Percentiles rank a stretch among this genome's conserved stretches.
Conservation (phyloP, 805 yeast species). For the Osmozyma mogii region DNA sequence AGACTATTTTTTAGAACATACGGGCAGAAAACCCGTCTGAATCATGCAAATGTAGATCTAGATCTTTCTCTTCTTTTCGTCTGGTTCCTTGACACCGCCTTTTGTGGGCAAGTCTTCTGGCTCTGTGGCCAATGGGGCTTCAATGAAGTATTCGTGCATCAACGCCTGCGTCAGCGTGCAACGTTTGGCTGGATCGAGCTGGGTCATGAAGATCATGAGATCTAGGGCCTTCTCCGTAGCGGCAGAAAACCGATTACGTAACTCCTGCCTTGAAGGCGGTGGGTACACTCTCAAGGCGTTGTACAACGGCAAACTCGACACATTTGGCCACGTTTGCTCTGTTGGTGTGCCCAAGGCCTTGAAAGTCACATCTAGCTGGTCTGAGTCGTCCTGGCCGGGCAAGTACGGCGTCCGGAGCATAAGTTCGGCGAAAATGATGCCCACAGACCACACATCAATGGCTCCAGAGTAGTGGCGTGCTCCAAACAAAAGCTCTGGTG, state of each 20-base stretch:
- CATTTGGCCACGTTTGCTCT: conserved; percentile 86
- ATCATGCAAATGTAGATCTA: conserved; percentile 1
- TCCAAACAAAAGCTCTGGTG: conserved; percentile 50
- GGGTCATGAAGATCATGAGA: conserved; percentile 62
- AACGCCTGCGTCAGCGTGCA: conserved; percentile 59
- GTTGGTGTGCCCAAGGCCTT: conserved; percentile 95
- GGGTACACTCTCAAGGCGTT: conserved; percentile 72
- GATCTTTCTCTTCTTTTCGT: conserved; percentile 11
- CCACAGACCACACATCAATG: conserved; percentile 39
- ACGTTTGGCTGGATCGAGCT: conserved; percentile 71
- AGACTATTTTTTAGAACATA: neutral
- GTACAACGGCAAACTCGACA: conserved; percentile 69
- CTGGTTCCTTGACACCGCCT: conserved; percentile 11
- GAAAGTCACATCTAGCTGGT: conserved; percentile 89
- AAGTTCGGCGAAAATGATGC: conserved; percentile 82
- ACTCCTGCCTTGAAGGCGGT: conserved; percentile 71
- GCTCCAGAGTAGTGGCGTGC: conserved; percentile 38
- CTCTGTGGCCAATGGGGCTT: conserved; percentile 66
- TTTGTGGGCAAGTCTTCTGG: conserved; percentile 56
- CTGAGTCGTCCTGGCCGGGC: conserved; percentile 86
- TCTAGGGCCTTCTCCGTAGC: conserved; percentile 83
- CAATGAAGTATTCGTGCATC: conserved; percentile 59
- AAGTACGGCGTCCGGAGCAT: conserved; percentile 93
- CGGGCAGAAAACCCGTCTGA: neutral
- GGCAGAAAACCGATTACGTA: conserved; percentile 78